Base-by-base conservation (phyloP, 2,329 filamentous ascomycete genomes). In the Thielaviopsis musarum region DNA sequence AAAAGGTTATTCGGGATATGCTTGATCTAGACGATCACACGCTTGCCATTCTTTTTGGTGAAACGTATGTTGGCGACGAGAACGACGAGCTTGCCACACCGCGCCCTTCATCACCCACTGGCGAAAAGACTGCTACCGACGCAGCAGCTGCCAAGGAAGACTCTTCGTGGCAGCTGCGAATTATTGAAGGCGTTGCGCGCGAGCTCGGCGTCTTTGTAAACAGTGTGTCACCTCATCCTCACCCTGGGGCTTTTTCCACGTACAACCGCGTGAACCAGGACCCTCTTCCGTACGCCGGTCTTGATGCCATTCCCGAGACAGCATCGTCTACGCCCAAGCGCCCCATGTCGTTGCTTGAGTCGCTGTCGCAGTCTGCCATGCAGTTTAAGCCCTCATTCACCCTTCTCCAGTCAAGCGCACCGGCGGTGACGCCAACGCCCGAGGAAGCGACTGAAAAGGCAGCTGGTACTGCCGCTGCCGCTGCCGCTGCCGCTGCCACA, bases 1-100 rank as follows among this genome's bases (percentile, higher is more conserved):
- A 87, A 61, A 88, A 84, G 66, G 86, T 97, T 28, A 89, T 98
- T 65, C 82, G 84, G 57, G 90, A 96, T 67, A 73, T 98, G 52
- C 87, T 97, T 68, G 91, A 91, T 9, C 87, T 98, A 59, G 91
- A 97, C 66, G 89, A 96, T 63, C 80, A 81, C 56, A 75, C 93
- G 21, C 77, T 98, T 9, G 87, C 87, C 0, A 83, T 96, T 56
- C 83, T 98, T 9, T 85, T 97, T 59, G 93, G 93, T 13, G 90
- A 96, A 69, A 75, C 81, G 2, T 72, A 95, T 24, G 82, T 84
- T 2, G 73, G 72, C 26, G 72, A 75, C 26, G 71, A 71, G 19
- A 73, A 77, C 45, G 71, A 76, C 61, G 63, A 77, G 10, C 74
- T 75, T 12, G 69, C 74, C 10, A 79, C 74, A 24, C 74, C 77